These are phyloP conservation scores for Reticulascus tulasneorum DNA, from an alignment of 2,329 filamentous ascomycete species.

Conservation along the genomic window DNA sequence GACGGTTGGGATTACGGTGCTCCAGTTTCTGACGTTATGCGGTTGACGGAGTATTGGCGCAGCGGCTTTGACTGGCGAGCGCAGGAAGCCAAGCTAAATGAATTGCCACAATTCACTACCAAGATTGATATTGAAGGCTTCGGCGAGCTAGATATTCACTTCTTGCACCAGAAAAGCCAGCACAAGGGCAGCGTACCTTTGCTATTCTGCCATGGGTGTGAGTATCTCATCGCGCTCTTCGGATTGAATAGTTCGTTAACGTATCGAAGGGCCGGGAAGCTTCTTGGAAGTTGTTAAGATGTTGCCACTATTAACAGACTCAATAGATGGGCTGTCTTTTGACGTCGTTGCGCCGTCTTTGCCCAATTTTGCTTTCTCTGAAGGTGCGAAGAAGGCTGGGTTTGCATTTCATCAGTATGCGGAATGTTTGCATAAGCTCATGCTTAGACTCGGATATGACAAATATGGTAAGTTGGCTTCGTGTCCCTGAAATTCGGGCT, in stretches of 20 bases:
- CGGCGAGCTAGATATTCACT: constrained; percentile 58
- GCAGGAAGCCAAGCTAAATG: constrained; percentile 55
- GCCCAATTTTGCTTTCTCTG: constrained; percentile 52
- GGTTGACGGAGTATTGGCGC: constrained; percentile 32
- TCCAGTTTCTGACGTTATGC: constrained; percentile 25
- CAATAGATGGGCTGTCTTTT: constrained; percentile 38
- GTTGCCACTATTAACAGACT: constrained; percentile 42
- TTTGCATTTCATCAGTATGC: constrained; percentile 30
- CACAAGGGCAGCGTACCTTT: constrained; percentile 55
- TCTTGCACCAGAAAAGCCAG: constrained; percentile 54
- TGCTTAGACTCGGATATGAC: constrained; percentile 62
- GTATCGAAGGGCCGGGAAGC: constrained; percentile 52
- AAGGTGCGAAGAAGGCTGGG: constrained; percentile 22
- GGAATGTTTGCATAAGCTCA: constrained; percentile 62
- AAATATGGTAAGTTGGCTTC: constrained; percentile 42
- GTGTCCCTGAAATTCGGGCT: constrained; percentile 6
- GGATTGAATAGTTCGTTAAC: not conserved
- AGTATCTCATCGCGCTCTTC: constrained; percentile 7
- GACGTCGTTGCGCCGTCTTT: constrained; percentile 56
- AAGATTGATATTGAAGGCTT: constrained; percentile 53
- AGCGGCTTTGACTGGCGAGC: constrained; percentile 59
- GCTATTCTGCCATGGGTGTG: constrained; percentile 64
- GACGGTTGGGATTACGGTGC: constrained; percentile 29
- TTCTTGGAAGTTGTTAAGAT: constrained; percentile 65
- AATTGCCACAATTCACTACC: constrained; percentile 54